Base-by-base conservation (phyloP, 108 stramenopile genomes). In the Cafeteria roenbergensis region DNA sequence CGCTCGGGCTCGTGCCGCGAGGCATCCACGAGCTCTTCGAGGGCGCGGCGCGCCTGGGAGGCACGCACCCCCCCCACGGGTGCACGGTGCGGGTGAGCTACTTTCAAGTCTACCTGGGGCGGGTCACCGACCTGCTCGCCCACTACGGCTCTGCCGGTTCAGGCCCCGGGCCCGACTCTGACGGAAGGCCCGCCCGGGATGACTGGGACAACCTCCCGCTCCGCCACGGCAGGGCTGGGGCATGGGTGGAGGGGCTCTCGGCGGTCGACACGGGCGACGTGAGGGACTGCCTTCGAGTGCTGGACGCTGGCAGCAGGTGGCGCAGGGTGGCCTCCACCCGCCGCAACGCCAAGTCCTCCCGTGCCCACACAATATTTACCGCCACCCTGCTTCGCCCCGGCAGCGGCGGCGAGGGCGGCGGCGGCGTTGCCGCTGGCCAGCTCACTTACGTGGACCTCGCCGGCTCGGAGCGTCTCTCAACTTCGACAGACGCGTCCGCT, bases 21-120 rank as follows among this genome's bases (percentile, higher is more conserved):
- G 59, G 20, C 21, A 61, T 61, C 20, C 59, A 61, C 59, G 59
- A 61, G 59, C 59, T 61, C 17, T 61, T 61, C 37, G 59, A 61
- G 59, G 36, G 17, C 17, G 37, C n/a, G 36, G 52, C 52, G 9
- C 56, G 32, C 14, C n/a, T n/a, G n/a, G n/a, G n/a, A n/a, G n/a
- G n/a, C n/a, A n/a, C n/a, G n/a, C n/a, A n/a, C n/a, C n/a, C n/a
- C n/a, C n/a, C n/a, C n/a, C n/a, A n/a, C n/a, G n/a, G n/a, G n/a
- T n/a, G n/a, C n/a, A n/a, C n/a, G n/a, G 32, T 57, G 31, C 14
- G 8, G 29, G 56, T 57, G 9, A 9, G 31, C 31, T 57, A 32
- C 32, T 57, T 4, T 32, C 56, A 57, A 33, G 29, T 57, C 9
- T 57, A 57, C 56, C 4, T 57, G 56, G 32, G 32, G 9, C 4